Evolutionary conservation across 2,329 filamentous ascomycete species (phyloP).

Genomic region (Endothia cerciana): DNA sequence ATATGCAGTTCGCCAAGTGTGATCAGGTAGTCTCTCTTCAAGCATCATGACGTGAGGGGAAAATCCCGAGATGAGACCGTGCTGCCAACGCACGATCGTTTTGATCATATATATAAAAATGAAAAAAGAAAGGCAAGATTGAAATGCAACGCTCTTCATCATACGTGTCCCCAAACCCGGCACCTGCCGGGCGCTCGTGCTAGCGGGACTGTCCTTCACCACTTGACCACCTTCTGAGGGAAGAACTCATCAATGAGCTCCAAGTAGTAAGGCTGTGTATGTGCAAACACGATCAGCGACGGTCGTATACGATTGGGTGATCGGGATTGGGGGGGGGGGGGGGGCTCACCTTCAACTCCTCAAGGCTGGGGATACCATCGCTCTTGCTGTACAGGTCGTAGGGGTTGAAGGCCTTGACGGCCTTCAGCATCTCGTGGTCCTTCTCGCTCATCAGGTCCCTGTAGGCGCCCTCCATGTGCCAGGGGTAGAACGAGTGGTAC

Average conservation of each 20-base stretch:
- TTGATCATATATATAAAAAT: neutral
- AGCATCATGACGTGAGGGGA: neutral
- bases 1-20: neutral
- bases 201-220: slow-evolving; percentile 50
- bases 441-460: slow-evolving; percentile 80
- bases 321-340: neutral
- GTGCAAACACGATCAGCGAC: slow-evolving; percentile 3
- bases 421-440: slow-evolving; percentile 77
- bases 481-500: slow-evolving; percentile 92
- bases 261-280: slow-evolving; percentile 66
- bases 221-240: slow-evolving; percentile 68
- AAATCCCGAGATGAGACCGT: neutral
- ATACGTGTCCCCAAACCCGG: neutral
- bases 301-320: neutral
- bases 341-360: slow-evolving; percentile 69
- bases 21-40: neutral
- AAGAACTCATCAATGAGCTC: slow-evolving; percentile 78
- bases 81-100: neutral
- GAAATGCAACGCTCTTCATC: slow-evolving; percentile 12
- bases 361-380: slow-evolving; percentile 75
- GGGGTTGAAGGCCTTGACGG: slow-evolving; percentile 85
- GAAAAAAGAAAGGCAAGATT: neutral
- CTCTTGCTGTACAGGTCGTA: slow-evolving; percentile 94
- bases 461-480: slow-evolving; percentile 84
- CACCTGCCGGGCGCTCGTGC: neutral